A percentile compares a stretch with the other conserved stretches of the same genome.
These are phyloP conservation scores for Dactylis glomerata DNA, from an alignment of 176 grass and related monocot species.

Conservation along the genomic window DNA sequence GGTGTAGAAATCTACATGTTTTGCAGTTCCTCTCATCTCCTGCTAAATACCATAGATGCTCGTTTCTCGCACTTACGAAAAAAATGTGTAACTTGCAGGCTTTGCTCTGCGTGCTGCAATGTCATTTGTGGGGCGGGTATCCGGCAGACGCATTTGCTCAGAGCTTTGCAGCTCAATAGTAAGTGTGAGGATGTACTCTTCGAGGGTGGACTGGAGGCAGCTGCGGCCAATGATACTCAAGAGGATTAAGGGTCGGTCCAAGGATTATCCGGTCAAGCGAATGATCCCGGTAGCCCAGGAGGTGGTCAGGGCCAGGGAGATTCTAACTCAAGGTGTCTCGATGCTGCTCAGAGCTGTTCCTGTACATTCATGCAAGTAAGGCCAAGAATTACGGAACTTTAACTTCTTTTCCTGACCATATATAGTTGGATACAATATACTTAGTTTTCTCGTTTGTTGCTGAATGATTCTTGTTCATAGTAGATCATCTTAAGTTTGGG, in stretches of 20 bases:
- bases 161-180: conserved; percentile 30
- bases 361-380: conserved; percentile 88
- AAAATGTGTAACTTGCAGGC: not conserved
- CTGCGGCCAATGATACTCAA: conserved; percentile 88
- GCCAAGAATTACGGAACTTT: not conserved
- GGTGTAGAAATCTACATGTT: not conserved
- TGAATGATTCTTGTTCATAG: not conserved
- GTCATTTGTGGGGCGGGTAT: conserved; percentile 28
- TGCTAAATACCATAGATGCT: not conserved
- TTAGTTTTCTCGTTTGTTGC: not conserved
- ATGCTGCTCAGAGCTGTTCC: conserved; percentile 54
- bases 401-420: not conserved
- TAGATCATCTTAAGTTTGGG: not conserved
- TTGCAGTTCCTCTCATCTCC: not conserved
- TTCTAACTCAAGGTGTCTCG: conserved; percentile 55
- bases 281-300: conserved; percentile 83
- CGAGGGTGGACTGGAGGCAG: conserved; percentile 75
- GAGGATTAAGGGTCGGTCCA: conserved; percentile 62
- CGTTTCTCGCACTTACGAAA: not conserved
- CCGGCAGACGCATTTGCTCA: conserved; percentile 12
- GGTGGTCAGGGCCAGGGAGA: conserved; percentile 57
- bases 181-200: conserved; percentile 51
- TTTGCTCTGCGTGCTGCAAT: conserved; percentile 26
- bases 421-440: not conserved
- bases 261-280: conserved; percentile 64